Base-by-base conservation (phyloP, 331 rosid genomes). In the Rosa hybrid region DNA sequence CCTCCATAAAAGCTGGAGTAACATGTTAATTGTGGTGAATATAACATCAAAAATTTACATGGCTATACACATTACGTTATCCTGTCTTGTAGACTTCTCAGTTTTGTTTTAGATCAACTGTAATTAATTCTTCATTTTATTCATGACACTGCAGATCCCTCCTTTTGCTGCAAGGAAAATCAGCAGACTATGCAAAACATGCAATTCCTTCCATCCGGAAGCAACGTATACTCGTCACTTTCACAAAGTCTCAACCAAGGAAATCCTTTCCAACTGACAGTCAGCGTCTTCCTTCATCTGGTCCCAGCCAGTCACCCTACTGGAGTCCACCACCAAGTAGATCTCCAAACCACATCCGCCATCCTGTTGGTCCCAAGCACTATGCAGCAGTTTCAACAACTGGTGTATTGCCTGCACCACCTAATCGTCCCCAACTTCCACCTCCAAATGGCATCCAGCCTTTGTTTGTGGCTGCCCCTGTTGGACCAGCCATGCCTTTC, bases 201-300 rank as follows among this genome's bases (percentile, higher is more conserved):
- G 98, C 99, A 11, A 89, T 96, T 83, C 91, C 98, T 50, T 89
- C 99, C 20, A 71, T 85, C 16, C 91, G 92, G 13, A 93, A 90
- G 83, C 97, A 89, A 41, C 98, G 99, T 12, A 84, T 92, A 64
- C 89, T 96, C 2, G 85, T 96, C 77, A 96, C 94, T 48, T 83
- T 96, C 74, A 85, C 94, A 13, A 96, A 92, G 87, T 88, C 88
- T 54, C 94, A 75, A 78, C 97, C 97, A 3, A 90, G 49, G 80
- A 93, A 72, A 84, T 83, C 87, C 12, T 62, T 68, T 17, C 87
- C 89, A 67, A 56, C 78, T 67, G 98, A 95, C 71, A 81, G 87
- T 63, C 98, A 81, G 51, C 91, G 90, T 46, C 51, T 54, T 77
- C 77, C 79, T 65, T 79, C 90, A 12, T 30, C 92, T 45, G 87